Evolutionary conservation across 2,329 filamentous ascomycete species (phyloP).

Genomic region (Colletotrichum cereale): DNA sequence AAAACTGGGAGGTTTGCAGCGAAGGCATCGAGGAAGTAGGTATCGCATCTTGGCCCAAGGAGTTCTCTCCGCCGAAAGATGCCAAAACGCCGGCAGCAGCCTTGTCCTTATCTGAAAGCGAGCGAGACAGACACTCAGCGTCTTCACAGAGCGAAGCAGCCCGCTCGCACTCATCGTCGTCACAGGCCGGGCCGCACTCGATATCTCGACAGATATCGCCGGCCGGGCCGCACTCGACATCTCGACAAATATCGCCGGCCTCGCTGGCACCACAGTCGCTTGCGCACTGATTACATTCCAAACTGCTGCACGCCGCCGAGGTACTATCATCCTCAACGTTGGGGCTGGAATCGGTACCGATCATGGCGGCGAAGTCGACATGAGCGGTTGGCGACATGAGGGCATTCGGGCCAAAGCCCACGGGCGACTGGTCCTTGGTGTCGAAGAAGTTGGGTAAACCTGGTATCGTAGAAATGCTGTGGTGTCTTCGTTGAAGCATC

Average conservation of each 20-base stretch:
- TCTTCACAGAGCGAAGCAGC: constrained; percentile 53
- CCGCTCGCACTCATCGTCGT: constrained; percentile 55
- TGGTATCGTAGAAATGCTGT: constrained; percentile 32
- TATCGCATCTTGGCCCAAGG: background rate
- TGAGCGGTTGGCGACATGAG: constrained; percentile 21
- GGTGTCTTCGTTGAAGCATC: constrained; percentile 12
- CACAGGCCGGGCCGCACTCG: constrained; percentile 53
- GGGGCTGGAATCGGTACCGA: constrained; percentile 4
- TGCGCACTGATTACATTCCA: constrained; percentile 51
- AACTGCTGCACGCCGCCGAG: constrained; percentile 50
- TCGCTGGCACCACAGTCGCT: constrained; percentile 51
- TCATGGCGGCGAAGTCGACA: constrained; percentile 11
- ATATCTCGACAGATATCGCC: constrained; percentile 53
- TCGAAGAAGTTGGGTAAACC: constrained; percentile 23
- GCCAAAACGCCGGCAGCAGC: constrained; percentile 24
- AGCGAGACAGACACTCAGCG: constrained; percentile 46
- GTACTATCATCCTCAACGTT: constrained; percentile 45
- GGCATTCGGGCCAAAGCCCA: constrained; percentile 11
- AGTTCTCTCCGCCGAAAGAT: constrained; percentile 9
- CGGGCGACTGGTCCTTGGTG: background rate
- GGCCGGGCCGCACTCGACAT: constrained; percentile 50
- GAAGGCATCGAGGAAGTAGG: background rate
- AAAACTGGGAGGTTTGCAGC: constrained; percentile 6
- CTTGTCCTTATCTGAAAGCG: constrained; percentile 15
- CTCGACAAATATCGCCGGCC: constrained; percentile 52